Conservation (phyloP, 306 rosid species). For the Alnus rubra region DNA sequence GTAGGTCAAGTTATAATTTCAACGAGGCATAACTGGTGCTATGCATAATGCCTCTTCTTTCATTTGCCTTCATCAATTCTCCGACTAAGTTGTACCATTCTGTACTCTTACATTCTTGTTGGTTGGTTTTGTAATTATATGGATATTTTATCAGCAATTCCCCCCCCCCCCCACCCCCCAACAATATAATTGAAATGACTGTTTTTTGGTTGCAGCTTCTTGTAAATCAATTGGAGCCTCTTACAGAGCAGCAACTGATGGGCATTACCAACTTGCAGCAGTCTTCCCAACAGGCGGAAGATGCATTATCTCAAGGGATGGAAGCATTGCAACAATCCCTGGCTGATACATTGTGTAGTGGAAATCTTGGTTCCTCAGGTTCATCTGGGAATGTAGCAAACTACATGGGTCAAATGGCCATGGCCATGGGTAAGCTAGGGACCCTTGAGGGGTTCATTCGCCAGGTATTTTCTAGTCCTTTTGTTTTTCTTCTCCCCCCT, state of each 20-base stretch:
- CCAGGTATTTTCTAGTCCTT: constrained; percentile 58
- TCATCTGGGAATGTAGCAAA: constrained; percentile 89
- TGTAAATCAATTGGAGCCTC: constrained; percentile 86
- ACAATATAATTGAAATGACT: constrained; percentile 1
- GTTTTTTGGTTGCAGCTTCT: constrained; percentile 67
- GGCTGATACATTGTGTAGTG: constrained; percentile 81
- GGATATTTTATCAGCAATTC: too few species aligned
- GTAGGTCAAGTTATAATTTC: too few species aligned
- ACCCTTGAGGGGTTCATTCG: constrained; percentile 88
- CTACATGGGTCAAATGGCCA: constrained; percentile 99
- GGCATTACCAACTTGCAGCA: constrained; percentile 88
- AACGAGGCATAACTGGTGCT: too few species aligned
- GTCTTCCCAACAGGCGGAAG: constrained; percentile 97
- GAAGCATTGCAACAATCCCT: constrained; percentile 96
- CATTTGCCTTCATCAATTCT: too few species aligned
- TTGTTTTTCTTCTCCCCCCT: background rate
- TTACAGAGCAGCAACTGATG: constrained; percentile 85
- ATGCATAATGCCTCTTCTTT: too few species aligned
- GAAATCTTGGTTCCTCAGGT: constrained; percentile 71
- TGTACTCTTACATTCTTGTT: too few species aligned
- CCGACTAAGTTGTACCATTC: too few species aligned
- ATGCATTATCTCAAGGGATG: constrained; percentile 98
- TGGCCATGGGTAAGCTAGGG: constrained; percentile 98
- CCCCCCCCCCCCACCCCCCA: too few species aligned
- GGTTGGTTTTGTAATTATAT: too few species aligned